Base-by-base conservation (phyloP, 768 basidiomycete species). In the Agaricus blazei region DNA sequence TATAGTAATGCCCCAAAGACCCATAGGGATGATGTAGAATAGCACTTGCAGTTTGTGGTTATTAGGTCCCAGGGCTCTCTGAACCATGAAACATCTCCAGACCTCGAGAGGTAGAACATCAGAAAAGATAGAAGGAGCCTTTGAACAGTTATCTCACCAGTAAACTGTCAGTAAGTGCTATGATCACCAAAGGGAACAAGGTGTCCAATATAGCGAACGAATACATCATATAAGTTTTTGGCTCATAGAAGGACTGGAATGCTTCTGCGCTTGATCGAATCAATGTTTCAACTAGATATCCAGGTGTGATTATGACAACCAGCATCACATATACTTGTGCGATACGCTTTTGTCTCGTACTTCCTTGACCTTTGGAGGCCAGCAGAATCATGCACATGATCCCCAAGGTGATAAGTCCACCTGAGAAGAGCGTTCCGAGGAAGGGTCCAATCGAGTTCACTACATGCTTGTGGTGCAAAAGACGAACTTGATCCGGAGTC, bases 41-140 rank as follows among this genome's bases (percentile, higher is more conserved):
- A 23, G 8, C 3, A 4, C 12, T 15, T 34, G n/a, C 4, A 36
- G 24, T 12, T 36, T 34, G 1, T 31, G 34, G 6, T 12, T 6
- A 11, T 27, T 14, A 3, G 14, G 9, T 8, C 51, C 51, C 9
- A 44, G 40, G 3, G 51, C 27, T 15, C 28, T 43, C 7, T 31
- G 51, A 9, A 52, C 29, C 42, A 43, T 31, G 42, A 29, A 52
- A 44, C 51, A 44, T 29, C 51, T 12, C 51, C 51, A 52, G 12
- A 52, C 40, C 51, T 48, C 44, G 27, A 19, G 34, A 19, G 19
- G 19, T 19, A 19, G 19, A 24, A 38, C n/a, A 23, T 24, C 8
- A 24, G 9, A 11, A 6, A 5, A 15, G 9, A 23, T 24, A 38
- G n/a, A n/a, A n/a, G n/a, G n/a, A n/a, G n/a, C n/a, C n/a, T n/a